phyloP scores from a whole-genome alignment of 148 eudicot genomes.

The Limonium bicolor region DNA sequence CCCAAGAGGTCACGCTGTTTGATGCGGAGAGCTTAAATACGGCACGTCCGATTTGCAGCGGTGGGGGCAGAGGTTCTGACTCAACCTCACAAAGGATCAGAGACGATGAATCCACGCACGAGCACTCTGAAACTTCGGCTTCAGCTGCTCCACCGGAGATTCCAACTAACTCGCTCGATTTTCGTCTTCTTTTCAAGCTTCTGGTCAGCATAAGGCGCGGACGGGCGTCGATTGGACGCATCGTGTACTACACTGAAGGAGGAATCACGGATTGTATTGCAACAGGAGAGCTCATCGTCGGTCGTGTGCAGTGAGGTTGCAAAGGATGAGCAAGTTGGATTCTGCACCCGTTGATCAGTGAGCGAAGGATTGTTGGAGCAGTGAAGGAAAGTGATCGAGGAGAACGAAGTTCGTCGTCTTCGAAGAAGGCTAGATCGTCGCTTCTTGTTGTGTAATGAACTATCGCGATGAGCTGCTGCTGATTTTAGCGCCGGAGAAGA shows the following conservation, averaged over 20 bases:
- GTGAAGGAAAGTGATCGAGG: conserved; percentile 21
- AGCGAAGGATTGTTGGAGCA: background rate
- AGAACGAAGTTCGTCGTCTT: conserved; percentile 33
- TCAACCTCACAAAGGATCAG: conserved; percentile 16
- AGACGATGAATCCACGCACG: conserved; percentile 61
- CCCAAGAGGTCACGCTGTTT: conserved; percentile 1
- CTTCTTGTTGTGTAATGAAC: conserved; percentile 21
- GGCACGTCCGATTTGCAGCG: background rate
- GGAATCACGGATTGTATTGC: conserved; percentile 40
- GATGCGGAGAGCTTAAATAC: conserved; percentile 11
- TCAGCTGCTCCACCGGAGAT: conserved; percentile 2
- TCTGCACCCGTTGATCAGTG: background rate
- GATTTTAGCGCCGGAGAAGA: background rate
- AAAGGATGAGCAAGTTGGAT: background rate
- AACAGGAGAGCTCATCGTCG: conserved; percentile 34
- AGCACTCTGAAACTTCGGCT: conserved; percentile 30
- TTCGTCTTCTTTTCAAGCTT: conserved; percentile 13
- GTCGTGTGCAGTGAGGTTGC: conserved; percentile 9
- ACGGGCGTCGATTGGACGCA: too few relatives aligned
- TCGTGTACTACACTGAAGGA: too few relatives aligned
- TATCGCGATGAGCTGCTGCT: background rate
- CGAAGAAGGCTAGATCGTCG: conserved; percentile 62
- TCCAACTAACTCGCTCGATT: conserved; percentile 13
- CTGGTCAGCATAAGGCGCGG: background rate
- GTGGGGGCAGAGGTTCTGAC: background rate